Evolutionary conservation across 805 yeast species (phyloP), one percentile per base, ranked within the genome.

Genomic region (Candida yuanshanica): DNA sequence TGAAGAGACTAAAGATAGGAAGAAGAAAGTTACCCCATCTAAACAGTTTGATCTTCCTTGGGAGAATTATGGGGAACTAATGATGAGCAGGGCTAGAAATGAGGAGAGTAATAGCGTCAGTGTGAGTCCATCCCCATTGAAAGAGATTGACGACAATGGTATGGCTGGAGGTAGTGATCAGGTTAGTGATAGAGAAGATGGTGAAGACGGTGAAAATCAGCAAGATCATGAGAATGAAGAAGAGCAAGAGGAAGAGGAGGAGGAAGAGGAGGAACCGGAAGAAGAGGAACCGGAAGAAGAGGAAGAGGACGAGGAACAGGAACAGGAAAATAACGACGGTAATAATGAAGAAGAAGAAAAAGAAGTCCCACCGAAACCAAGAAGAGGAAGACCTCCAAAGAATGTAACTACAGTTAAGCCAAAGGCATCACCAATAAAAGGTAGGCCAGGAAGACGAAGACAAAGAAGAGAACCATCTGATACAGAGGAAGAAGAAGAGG

Each of bases 1-100:
- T 48, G 46, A 23, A 42, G 26, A 7, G 45, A 39, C 18, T 17
- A 22, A 22, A 20, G 14, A 20, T 36, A 25, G 25, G 39, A 33
- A 8, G 26, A 12, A 14, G 33, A 18, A 12, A 37, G 38, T 38
- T 33, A 35, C 23, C 35, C 42, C 13, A 37, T 14, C 20, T n/a
- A 2, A 24, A 18, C 17, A 26, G 36, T 71, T 71, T 41, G 55
- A 51, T 21, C 53, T 71, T 29, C 70, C 75, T 5, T 70, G 72
- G 72, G 65, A 62, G 23, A 69, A 66, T 22, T 71, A 61, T 50
- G 74, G 75, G 13, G 70, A 29, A 9, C 20, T 36, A 38, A 68
- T 68, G 43, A 39, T 66, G 20, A 60, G 54, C 20, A 68, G 64
- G 45, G 75, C 73, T 0, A 47, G 44, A 35, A 42, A 44, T 1